These are phyloP conservation scores for Sanguinoderma infundibulare DNA, from an alignment of 1,284 basidiomycete species.

Conservation along the genomic window DNA sequence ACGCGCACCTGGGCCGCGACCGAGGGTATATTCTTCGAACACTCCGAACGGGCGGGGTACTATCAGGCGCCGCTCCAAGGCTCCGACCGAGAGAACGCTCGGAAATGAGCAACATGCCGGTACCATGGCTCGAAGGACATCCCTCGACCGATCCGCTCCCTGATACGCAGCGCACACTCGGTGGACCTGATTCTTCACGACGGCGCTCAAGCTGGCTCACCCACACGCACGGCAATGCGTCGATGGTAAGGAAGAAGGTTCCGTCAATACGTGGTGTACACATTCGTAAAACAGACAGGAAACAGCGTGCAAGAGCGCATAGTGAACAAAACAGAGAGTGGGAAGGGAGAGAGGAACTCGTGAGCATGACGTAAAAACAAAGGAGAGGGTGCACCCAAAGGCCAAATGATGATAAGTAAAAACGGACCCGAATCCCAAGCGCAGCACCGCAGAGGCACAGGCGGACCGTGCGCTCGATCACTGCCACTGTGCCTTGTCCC, in stretches of 20 bases:
- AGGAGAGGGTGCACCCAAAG: not conserved
- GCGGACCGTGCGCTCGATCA: constrained; percentile 1
- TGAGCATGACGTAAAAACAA: not conserved
- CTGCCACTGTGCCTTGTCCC: constrained; percentile 79
- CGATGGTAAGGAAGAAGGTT: not conserved
- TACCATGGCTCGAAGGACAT: no score
- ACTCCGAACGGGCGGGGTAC: no score
- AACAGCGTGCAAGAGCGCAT: not conserved
- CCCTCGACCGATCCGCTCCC: no score
- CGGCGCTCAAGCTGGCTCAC: no score
- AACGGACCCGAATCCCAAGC: not conserved
- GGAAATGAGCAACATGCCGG: no score
- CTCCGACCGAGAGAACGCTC: no score
- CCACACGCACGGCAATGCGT: not conserved
- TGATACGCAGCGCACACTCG: not conserved
- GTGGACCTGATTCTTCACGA: no score
- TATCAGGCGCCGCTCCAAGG: no score
- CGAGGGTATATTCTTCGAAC: no score
- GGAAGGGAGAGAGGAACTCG: no score
- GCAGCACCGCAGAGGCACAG: not conserved
- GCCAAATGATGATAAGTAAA: not conserved
- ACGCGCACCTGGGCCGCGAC: no score
- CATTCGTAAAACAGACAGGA: not conserved
- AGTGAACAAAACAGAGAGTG: not conserved
- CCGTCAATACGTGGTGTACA: not conserved